These are phyloP conservation scores for Chaetoceros muelleri DNA, from an alignment of 108 stramenopile species.

Conservation along the genomic window DNA sequence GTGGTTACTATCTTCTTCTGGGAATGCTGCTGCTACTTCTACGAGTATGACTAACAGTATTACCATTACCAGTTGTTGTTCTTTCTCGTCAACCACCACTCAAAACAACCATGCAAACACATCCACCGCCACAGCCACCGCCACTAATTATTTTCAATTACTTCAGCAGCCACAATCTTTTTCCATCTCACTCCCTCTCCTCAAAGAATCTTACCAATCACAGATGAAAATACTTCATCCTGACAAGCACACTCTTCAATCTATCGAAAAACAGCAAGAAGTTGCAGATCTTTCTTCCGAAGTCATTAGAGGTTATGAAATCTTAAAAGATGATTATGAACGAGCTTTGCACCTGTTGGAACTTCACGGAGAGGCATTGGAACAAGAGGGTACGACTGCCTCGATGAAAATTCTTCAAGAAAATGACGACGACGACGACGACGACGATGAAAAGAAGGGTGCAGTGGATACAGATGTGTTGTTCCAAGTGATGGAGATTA, in stretches of 20 bases:
- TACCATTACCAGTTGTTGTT: too few relatives aligned
- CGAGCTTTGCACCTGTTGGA: conserved; percentile 62
- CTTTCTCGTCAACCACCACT: too few relatives aligned
- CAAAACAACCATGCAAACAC: too few relatives aligned
- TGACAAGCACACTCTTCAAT: neutral
- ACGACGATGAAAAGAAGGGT: too few relatives aligned
- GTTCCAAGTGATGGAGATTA: conserved; percentile 51
- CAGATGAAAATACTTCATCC: neutral
- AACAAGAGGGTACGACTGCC: conserved; percentile 10
- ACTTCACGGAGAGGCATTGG: conserved; percentile 34
- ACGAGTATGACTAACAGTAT: too few relatives aligned
- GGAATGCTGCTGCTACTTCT: too few relatives aligned
- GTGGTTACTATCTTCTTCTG: too few relatives aligned
- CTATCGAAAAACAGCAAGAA: neutral
- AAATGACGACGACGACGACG: too few relatives aligned
- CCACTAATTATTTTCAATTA: neutral
- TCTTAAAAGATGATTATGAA: conserved; percentile 31
- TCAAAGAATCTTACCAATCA: neutral
- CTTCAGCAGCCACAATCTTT: neutral
- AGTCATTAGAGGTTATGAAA: conserved; percentile 56
- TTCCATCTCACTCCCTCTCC: neutral
- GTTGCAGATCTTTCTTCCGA: conserved; percentile 24
- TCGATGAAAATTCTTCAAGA: neutral
- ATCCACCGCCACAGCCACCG: too few relatives aligned
- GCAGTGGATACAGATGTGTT: conserved; percentile 40